Evolutionary conservation across 441 rosid genomes (phyloP).

Genomic region (Euphorbia celastroides): DNA sequence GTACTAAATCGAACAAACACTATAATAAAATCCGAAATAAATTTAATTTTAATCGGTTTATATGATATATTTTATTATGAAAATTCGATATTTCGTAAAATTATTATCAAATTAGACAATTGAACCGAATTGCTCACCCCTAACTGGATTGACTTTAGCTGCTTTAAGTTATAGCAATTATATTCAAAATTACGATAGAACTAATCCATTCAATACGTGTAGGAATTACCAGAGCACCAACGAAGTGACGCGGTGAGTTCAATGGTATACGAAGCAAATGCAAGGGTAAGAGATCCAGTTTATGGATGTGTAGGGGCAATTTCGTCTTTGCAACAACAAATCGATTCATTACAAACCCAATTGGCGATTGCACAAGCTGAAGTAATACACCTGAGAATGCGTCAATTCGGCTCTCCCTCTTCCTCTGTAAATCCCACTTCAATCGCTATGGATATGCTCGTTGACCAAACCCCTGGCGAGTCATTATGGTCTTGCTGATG

Average conservation of each 20-base stretch:
- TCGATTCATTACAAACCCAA: slow-evolving; percentile 71
- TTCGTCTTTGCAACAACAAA: slow-evolving; percentile 65
- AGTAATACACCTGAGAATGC: slow-evolving; percentile 52
- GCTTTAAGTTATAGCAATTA: too few species aligned
- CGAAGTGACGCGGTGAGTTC: slow-evolving; percentile 86
- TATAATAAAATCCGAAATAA: too few species aligned
- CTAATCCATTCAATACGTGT: slow-evolving; percentile 6
- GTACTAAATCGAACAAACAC: too few species aligned
- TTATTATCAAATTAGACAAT: too few species aligned
- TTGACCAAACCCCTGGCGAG: slow-evolving; percentile 43
- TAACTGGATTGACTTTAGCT: too few species aligned
- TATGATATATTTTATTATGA: too few species aligned
- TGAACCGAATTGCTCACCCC: too few species aligned
- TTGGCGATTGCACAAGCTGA: slow-evolving; percentile 76
- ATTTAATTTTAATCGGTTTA: too few species aligned
- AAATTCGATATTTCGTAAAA: too few species aligned
- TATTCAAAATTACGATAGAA: too few species aligned
- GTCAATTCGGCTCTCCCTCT: slow-evolving; percentile 21
- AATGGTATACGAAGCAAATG: slow-evolving; percentile 90
- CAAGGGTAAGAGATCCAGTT: slow-evolving; percentile 88
- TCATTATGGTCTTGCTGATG: slow-evolving; percentile 62
- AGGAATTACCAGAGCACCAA: slow-evolving; percentile 74
- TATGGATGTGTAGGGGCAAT: slow-evolving; percentile 89
- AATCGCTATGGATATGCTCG: slow-evolving; percentile 36
- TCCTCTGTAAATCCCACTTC: slow-evolving; percentile 11